Percentiles rank a stretch among this genome's conserved stretches.
phyloP scores from a whole-genome alignment of 2,329 filamentous ascomycete species.

The Exserohilum rostratum region DNA sequence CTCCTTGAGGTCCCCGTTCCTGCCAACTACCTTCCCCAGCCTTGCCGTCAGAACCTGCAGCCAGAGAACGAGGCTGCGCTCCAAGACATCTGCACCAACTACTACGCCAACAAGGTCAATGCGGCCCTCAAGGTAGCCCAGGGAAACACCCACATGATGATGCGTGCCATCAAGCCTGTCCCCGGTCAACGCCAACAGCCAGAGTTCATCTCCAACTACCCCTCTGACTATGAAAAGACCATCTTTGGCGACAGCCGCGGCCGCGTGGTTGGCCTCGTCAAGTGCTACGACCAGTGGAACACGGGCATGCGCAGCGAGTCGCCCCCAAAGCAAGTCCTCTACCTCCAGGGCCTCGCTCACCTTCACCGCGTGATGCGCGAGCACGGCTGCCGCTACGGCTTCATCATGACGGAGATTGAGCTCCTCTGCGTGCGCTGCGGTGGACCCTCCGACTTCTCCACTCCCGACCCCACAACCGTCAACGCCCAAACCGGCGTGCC shows the following conservation, averaged over 20 bases:
- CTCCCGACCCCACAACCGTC: conserved; percentile 45
- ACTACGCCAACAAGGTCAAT: conserved; percentile 88
- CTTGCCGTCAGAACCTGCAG: conserved; percentile 63
- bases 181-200: conserved; percentile 61
- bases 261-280: conserved; percentile 82
- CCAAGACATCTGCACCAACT: conserved; percentile 74
- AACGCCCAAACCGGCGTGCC: conserved; percentile 63
- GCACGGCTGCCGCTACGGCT: conserved; percentile 90
- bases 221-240: conserved; percentile 59
- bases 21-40: conserved; percentile 64
- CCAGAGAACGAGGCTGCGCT: conserved; percentile 81
- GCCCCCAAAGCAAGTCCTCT: conserved; percentile 84
- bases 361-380: conserved; percentile 92
- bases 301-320: conserved; percentile 88
- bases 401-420: conserved; percentile 96
- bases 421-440: conserved; percentile 88
- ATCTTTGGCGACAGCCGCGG: conserved; percentile 56
- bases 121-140: conserved; percentile 79
- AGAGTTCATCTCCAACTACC: conserved; percentile 69
- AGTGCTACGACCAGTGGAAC: conserved; percentile 93
- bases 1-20: conserved; percentile 70
- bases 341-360: conserved; percentile 83
- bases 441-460: conserved; percentile 44
- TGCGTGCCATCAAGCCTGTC: conserved; percentile 49
- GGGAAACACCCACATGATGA: conserved; percentile 64